A percentile compares a stretch with the other conserved stretches of the same genome.
phyloP scores from a whole-genome alignment of 495 filamentous ascomycete species.

The Terfezia boudieri region DNA sequence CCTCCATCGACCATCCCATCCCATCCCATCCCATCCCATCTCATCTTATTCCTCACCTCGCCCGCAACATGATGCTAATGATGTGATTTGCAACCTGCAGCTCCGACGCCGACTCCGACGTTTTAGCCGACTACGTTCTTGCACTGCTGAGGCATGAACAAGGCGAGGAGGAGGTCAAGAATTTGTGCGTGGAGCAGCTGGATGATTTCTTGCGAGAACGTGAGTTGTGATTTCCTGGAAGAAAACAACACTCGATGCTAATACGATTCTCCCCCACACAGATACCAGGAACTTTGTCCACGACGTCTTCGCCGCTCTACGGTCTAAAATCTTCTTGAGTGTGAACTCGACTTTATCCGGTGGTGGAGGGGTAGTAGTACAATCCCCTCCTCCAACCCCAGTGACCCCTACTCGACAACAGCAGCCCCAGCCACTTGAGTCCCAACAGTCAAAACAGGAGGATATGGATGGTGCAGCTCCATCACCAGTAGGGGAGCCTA shows the following conservation, averaged over 20 bases:
- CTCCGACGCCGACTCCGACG: conserved; percentile 84
- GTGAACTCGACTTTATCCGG: conserved; percentile 24
- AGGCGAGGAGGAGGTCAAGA: conserved; percentile 45
- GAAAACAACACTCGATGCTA: background rate
- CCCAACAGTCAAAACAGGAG: no score
- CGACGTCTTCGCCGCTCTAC: conserved; percentile 56
- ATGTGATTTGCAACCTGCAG: conserved; percentile 22
- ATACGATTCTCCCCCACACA: conserved; percentile 11
- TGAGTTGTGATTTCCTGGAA: conserved; percentile 22
- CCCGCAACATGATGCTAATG: background rate
- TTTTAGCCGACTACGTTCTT: conserved; percentile 86
- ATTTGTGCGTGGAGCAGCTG: conserved; percentile 53
- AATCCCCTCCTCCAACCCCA: conserved; percentile 4
- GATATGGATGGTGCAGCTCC: no score
- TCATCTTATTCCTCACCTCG: background rate
- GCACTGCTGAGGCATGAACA: conserved; percentile 72
- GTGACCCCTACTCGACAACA: conserved; percentile 4
- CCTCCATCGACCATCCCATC: background rate
- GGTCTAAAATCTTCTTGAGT: conserved; percentile 38
- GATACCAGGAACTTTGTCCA: conserved; percentile 60
- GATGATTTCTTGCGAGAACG: conserved; percentile 74
- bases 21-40: no score
- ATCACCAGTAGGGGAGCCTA: conserved; percentile 10
- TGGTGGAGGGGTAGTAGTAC: conserved; percentile 6
- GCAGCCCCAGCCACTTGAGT: background rate